Evolutionary conservation across 2,329 filamentous ascomycete species (phyloP), one percentile per base, ranked within the genome.

Genomic region (Scytalidium sp.): DNA sequence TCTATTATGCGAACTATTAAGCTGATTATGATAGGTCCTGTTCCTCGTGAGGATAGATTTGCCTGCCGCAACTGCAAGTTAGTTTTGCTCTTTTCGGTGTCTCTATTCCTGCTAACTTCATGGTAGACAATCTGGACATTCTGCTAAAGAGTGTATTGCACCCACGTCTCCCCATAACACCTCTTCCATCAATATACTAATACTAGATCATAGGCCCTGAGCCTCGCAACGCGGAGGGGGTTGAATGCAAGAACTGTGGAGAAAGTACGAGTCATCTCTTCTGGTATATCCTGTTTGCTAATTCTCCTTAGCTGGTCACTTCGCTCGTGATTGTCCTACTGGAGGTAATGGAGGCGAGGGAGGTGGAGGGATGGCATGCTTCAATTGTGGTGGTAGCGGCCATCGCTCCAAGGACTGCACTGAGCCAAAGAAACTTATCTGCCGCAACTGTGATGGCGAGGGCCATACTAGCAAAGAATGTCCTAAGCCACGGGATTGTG

Each of bases 31-130:
- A 3, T 41, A 63, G 81, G 82, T 59, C 75, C 79, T 3, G 67
- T 72, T n/a, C 79, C 81, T 20, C 80, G 86, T 45, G 68, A 81
- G 23, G 80, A 87, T 70, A 83, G 74, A 50, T 84, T 78, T 56
- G 82, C 81, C 7, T 88, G 85, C 76, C 81, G 78, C 64, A 88
- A 88, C 63, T 88, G 85, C 71, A 80, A 78, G 78, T 70, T 67
- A 63, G 70, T 67, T 23, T 62, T 64, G 8, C 62, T 64, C 5
- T 9, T 45, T 9, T 19, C 41, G 29, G 11, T 29, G 9, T 45
- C n/a, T 15, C 13, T n/a, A 62, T 50, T 20, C 55, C 67, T 20
- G 65, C 63, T 51, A 70, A 74, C 22, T 19, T 36, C 27, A 42
- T 19, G 19, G 49, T 71, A 72, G 53, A 59, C 67, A 42, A 45